A percentile compares a stretch with the other conserved stretches of the same genome.
These are phyloP conservation scores for Penicillium pancosmium DNA, from an alignment of 495 filamentous ascomycete species.

Conservation along the genomic window DNA sequence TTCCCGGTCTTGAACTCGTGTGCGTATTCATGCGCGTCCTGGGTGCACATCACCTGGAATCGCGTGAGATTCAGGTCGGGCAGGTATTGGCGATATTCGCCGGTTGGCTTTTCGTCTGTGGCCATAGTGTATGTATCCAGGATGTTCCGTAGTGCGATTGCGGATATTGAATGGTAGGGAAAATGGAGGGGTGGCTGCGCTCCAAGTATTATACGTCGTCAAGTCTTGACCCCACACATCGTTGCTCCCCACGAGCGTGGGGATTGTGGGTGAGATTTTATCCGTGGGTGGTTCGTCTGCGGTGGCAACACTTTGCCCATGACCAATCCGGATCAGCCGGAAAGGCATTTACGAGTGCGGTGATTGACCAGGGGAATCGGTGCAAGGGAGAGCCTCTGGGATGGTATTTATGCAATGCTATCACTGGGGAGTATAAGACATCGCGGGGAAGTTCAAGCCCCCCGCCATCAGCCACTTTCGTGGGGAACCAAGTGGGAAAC, in stretches of 20 bases:
- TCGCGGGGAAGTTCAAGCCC: too few species aligned
- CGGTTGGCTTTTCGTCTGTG: constrained; percentile 32
- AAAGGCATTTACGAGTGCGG: constrained; percentile 18
- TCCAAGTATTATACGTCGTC: constrained; percentile 17
- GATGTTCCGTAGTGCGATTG: neutral
- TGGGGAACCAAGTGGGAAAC: too few species aligned
- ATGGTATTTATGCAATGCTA: too few species aligned
- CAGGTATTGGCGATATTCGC: constrained; percentile 59
- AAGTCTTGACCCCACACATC: constrained; percentile 23
- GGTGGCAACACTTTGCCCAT: constrained; percentile 7
- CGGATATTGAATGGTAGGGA: neutral
- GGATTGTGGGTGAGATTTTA: constrained; percentile 31
- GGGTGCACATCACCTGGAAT: constrained; percentile 63
- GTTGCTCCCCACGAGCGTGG: constrained; percentile 30
- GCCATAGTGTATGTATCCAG: constrained; percentile 5
- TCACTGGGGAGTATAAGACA: too few species aligned
- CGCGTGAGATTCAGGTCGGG: constrained; percentile 62
- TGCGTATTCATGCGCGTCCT: constrained; percentile 67
- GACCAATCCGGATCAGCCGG: constrained; percentile 21
- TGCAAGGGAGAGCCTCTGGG: neutral
- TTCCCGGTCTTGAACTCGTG: constrained; percentile 59
- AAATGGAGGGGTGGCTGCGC: neutral
- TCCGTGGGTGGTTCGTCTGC: constrained; percentile 6
- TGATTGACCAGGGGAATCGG: neutral
- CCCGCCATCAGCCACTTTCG: too few species aligned